Evolutionary conservation across 2,329 filamentous ascomycete genomes (phyloP).

Genomic region (Orbilia javanica): DNA sequence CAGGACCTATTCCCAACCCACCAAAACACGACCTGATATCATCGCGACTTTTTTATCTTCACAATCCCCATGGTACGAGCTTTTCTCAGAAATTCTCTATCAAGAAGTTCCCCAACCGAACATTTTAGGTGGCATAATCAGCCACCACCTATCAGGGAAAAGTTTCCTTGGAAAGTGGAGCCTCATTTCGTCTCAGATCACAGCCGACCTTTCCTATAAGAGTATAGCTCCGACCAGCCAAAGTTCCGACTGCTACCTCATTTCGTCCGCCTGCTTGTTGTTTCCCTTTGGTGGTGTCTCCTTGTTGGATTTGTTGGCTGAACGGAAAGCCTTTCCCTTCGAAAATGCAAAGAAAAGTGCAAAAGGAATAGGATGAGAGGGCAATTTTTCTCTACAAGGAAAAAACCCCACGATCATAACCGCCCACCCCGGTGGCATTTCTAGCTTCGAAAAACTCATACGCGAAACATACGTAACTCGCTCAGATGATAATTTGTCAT

Average conservation of each 20-base stretch:
- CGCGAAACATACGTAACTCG: constrained; percentile 2
- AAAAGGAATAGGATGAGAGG: constrained; percentile 7
- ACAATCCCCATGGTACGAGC: not conserved
- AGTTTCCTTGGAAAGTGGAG: constrained; percentile 31
- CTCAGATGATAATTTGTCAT: constrained; percentile 4
- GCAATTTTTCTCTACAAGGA: constrained; percentile 15
- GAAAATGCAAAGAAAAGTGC: constrained; percentile 10
- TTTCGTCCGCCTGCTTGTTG: constrained; percentile 39
- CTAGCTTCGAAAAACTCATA: constrained; percentile 13
- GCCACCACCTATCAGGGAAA: constrained; percentile 11
- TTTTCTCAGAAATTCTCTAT: not conserved
- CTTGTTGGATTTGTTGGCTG: constrained; percentile 27
- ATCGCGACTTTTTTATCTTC: not conserved
- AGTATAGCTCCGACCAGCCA: constrained; percentile 27
- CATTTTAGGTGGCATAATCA: constrained; percentile 7
- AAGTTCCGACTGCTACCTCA: constrained; percentile 57
- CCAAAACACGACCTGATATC: not conserved
- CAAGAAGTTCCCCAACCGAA: not conserved
- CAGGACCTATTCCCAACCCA: too few relatives aligned
- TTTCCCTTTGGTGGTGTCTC: not conserved
- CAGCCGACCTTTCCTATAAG: constrained; percentile 27
- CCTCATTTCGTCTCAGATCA: constrained; percentile 35
- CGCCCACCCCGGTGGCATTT: not conserved
- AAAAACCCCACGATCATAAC: constrained; percentile 16
- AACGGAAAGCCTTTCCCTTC: constrained; percentile 8